Base-by-base conservation (phyloP, 352 stramenopile species). In the Phytophthora meadii region DNA sequence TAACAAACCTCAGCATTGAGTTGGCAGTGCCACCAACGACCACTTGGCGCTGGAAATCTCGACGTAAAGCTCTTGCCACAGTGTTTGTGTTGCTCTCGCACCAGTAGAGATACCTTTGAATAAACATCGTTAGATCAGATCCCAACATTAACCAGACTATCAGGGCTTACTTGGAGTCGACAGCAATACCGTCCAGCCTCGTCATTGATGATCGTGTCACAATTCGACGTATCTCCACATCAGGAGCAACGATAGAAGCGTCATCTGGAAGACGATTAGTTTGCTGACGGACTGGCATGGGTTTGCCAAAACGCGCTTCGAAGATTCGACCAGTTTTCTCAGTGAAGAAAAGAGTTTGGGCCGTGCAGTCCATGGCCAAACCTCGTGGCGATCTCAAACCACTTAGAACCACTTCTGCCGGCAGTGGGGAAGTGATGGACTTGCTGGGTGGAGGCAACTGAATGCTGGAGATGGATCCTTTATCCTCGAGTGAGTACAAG, bases 291-390 rank as follows among this genome's bases (percentile, higher is more conserved):
- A 24, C 39, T 37, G 47, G 34, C 42, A 66, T 50, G 7, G 22
- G n/a, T 10, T 61, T 37, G 14, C 37, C 34, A 32, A 72, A 30
- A 22, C 27, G 52, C 2, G 60, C 41, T 28, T 76, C 50, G 51
- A 79, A 88, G 52, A 90, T 79, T 1, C 82, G 72, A 3, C 81
- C 82, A 10, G 82, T 93, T 44, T 90, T 91, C 66, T 91, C 82
- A 0, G 84, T 86, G n/a, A 86, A 89, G 66, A 82, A 93, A 2
- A 93, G 52, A 4, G 57, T 78, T 15, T 77, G 39, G 19, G 68
- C 71, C 1, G 14, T 11, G 0, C 54, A 45, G 27, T 88, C 70
- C 3, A 92, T 24, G 1, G 76, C 70, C 19, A 93, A 61, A 3
- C 84, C 82, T 9, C 84, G 74, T 8, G 84, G 84, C 19, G 72